These are phyloP conservation scores for Aegilops longissima DNA, from an alignment of 176 grass and related monocot species.

Conservation along the genomic window DNA sequence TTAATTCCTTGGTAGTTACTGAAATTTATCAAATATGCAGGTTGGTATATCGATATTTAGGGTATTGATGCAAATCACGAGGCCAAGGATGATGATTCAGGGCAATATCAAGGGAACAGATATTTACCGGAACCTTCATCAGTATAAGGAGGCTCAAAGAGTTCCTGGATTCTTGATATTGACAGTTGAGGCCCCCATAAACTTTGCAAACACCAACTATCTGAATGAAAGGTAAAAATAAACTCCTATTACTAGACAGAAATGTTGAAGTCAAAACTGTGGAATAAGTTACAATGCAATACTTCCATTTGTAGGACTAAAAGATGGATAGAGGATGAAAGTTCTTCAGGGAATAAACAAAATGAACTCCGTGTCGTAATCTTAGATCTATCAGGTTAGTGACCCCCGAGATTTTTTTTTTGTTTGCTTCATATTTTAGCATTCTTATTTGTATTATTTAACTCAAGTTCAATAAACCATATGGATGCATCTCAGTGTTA, in stretches of 20 bases:
- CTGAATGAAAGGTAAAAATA: slow-evolving; percentile 73
- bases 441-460: not conserved
- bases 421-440: not conserved
- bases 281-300: not conserved
- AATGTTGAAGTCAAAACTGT: not conserved
- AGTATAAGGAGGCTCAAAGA: slow-evolving; percentile 89
- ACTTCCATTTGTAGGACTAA: slow-evolving; percentile 54
- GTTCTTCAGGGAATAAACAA: slow-evolving; percentile 40
- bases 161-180: slow-evolving; percentile 86
- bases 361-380: slow-evolving; percentile 52
- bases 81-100: slow-evolving; percentile 70
- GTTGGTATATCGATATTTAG: slow-evolving; percentile 87
- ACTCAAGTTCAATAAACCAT: not conserved
- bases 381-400: slow-evolving; percentile 81
- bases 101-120: slow-evolving; percentile 80
- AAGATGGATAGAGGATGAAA: slow-evolving; percentile 92
- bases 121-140: slow-evolving; percentile 81
- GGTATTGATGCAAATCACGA: slow-evolving; percentile 82
- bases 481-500: not conserved
- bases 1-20: not conserved
- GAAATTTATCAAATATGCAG: slow-evolving; percentile 36
- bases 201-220: slow-evolving; percentile 92
- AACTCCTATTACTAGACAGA: not conserved
- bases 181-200: slow-evolving; percentile 86
- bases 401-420: not conserved